Percentiles rank a stretch among this genome's conserved stretches.
phyloP scores from a whole-genome alignment of 345 rosid genomes.

The Citrus inodora region DNA sequence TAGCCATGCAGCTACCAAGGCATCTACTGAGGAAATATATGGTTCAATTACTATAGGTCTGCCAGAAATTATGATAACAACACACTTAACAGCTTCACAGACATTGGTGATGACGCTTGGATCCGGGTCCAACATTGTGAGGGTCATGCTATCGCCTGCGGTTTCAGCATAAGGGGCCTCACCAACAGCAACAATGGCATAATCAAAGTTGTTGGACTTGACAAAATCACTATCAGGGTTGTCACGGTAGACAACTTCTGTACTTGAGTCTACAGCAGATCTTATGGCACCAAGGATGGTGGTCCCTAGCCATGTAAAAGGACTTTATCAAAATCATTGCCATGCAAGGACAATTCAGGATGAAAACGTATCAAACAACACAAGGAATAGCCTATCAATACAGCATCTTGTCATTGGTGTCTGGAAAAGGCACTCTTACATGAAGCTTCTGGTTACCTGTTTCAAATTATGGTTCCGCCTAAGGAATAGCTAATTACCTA shows the following conservation, averaged over 20 bases:
- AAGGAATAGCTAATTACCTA: neutral
- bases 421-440: neutral
- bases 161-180: constrained; percentile 86
- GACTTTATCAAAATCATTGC: neutral
- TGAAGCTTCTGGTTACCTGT: neutral
- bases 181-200: constrained; percentile 79
- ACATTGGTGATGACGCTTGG: constrained; percentile 58
- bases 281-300: constrained; percentile 76
- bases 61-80: constrained; percentile 74
- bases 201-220: constrained; percentile 62
- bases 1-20: constrained; percentile 88
- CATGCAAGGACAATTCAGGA: neutral
- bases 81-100: constrained; percentile 68
- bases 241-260: constrained; percentile 59
- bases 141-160: constrained; percentile 62
- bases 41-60: constrained; percentile 85
- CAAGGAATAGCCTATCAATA: neutral
- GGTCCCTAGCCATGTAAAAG: constrained; percentile 48
- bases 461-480: neutral
- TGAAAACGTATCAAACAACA: neutral
- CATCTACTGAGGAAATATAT: constrained; percentile 55
- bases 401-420: neutral
- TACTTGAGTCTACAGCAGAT: constrained; percentile 62
- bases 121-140: constrained; percentile 71
- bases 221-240: constrained; percentile 64